Evolutionary conservation across 73 alveolate species (phyloP), one percentile per base, ranked within the genome.

Genomic region (Uronychia binucleata): DNA sequence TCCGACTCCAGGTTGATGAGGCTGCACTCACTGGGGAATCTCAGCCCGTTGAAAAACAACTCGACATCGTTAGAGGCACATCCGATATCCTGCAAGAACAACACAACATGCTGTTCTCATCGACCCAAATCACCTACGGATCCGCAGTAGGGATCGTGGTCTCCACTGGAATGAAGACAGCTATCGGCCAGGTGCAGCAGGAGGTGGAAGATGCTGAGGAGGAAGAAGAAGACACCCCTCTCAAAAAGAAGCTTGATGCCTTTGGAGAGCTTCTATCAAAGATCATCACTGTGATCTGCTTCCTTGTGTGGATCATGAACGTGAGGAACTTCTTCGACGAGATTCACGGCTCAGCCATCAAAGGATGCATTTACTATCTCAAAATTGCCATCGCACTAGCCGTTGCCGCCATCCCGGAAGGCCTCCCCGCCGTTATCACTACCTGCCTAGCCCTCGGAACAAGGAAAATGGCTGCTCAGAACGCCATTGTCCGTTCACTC

Each of bases 401-500:
- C 27, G 99, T 98, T 19, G 99, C 99, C 13, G 99, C 99, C 28
- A 97, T 98, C 60, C 99, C 99, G 1, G 99, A 98, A 86, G 99
- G 99, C 19, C 96, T 98, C 34, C 99, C 99, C 11, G 99, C 99
- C 27, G 99, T 98, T 14, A 98, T 98, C 83, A 98, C 99, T 11
- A 98, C 99, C 60, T 97, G 99, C 91, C 84, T 97, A 58, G 99
- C 99, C 75, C 91, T 97, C 8, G 98, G 99, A 76, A 92, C 99
- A 0, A 86, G 99, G 74, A 90, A 97, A 81, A 82, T 91, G 96
- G 97, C 97, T 78, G 77, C 90, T 57, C 88, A 94, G 75, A 94
- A 96, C 59, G 98, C 99, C 77, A 96, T 96, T 58, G 98, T 96
- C 34, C 84, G 97, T 85, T 91, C 88, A 85, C 89, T 96, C 74